Evolutionary conservation across 2,329 filamentous ascomycete species (phyloP), one percentile per base, ranked within the genome.

Genomic region (Ascochyta fabae): DNA sequence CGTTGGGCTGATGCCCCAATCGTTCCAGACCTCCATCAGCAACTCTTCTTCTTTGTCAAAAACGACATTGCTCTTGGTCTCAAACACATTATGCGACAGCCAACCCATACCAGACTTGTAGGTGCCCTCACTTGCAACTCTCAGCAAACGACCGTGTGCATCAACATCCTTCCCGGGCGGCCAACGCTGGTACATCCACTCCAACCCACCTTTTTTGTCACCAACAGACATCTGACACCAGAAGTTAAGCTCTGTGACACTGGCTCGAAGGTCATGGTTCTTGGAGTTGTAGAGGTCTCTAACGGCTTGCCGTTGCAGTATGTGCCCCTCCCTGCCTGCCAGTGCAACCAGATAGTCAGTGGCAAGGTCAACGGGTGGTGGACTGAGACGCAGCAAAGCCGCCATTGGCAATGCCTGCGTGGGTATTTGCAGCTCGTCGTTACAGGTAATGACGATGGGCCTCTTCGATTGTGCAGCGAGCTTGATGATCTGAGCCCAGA

Each of bases 161-260:
- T 94, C 88, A 3, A 88, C 68, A 67, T 94, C 90, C 23, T 81
- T 81, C 0, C 90, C 90, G 40, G 83, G 84, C 8, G 91, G 90
- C 86, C 88, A 94, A 53, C 88, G 84, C 43, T 88, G 86, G 64
- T 89, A 87, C 66, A 96, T 91, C 94, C 96, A 99, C 66, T 94
- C 90, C 40, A 96, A 84, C 0, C 95, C 94, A 19, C 90, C 90
- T 64, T 90, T 90, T n/a, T 86, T 82, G 71, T 96, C 95, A 5
- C 95, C 96, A 9, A 99, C 86, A 0, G 89, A 92, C 76, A 98
- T 92, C 73, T 99, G 95, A 72, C 96, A 99, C 94, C 94, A 99
- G 71, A 96, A 95, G 71, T 96, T 88, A 26, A 99, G 83, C 58
- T 98, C 92, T 52, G 84, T 87, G 44, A 99, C 86, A 2, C 89